Base-by-base conservation (phyloP, 2,329 filamentous ascomycete species). In the Fusarium siculi region DNA sequence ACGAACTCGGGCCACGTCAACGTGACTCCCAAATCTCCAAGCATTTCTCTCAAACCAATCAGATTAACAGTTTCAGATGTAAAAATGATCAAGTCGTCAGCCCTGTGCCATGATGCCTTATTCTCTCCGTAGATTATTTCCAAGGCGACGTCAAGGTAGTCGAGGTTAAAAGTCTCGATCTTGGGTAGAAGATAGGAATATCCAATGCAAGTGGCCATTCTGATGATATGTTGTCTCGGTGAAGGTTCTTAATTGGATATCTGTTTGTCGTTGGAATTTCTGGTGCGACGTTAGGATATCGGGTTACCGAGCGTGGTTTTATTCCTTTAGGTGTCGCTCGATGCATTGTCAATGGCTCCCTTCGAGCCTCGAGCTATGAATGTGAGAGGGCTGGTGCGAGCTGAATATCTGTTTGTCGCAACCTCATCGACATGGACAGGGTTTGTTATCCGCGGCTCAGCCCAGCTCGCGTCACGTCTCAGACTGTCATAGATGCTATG, bases 101-200 rank as follows among this genome's bases (percentile, higher is more conserved):
- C 18, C 3, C 2, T 2, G 1, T n/a, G 3, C 42, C 42, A 70
- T 36, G 3, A 0, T 8, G 4, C 32, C 0, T 16, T 28, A 1
- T 14, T 16, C 14, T 40, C 7, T 1, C 46, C 46, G 5, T 59
- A 70, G 4, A 70, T 16, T 5, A 3, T 7, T 1, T 50, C 28
- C 2, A 70, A 34, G 2, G 32, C 30, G 5, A 2, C 32, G 3
- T 15, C 25, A 3, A 70, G 59, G 4, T 40, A 28, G 0, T 15
- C 0, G 5, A 49, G 43, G 8, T 36, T 16, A 1, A 9, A 0
- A 0, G 65, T 59, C 11, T 70, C 66, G 5, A 21, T 9, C 12
- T 6, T 44, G 0, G 30, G n/a, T 2, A 65, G 12, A 0, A 49
- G 4, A 12, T 50, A 69, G 12, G 4, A 0, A 12, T 58, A 28